Conservation (phyloP, 1,139 yeast species). For the Meyerozyma elateridarum region DNA sequence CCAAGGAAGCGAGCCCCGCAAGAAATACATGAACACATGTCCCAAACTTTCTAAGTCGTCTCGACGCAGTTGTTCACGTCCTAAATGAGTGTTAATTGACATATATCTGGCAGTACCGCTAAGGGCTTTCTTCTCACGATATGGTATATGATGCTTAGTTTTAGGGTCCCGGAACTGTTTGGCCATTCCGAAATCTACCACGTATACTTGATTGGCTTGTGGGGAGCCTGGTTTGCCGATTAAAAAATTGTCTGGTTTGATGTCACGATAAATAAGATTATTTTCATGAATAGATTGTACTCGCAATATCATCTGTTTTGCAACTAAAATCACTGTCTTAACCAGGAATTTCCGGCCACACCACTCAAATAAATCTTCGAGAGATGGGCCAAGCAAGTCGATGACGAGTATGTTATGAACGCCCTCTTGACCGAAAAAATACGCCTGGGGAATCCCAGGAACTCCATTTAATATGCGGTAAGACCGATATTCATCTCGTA, state of each 20-base stretch:
- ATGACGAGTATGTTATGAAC: conserved; percentile 89
- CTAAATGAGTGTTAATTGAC: conserved; percentile 63
- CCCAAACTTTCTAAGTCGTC: conserved; percentile 62
- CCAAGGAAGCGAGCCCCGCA: conserved; percentile 73
- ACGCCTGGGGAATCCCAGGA: conserved; percentile 88
- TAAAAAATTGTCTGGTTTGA: conserved; percentile 91
- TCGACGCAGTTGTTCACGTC: conserved; percentile 61
- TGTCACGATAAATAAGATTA: conserved; percentile 88
- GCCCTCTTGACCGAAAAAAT: conserved; percentile 97
- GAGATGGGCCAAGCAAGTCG: conserved; percentile 89
- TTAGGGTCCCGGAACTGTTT: conserved; percentile 61
- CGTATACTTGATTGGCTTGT: conserved; percentile 51
- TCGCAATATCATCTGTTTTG: conserved; percentile 85
- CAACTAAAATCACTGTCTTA: conserved; percentile 86
- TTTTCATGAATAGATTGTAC: conserved; percentile 87
- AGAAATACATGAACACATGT: conserved; percentile 59
- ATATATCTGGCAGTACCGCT: conserved; percentile 65
- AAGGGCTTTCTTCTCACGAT: conserved; percentile 57
- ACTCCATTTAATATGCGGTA: conserved; percentile 79
- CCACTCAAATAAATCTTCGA: conserved; percentile 97
- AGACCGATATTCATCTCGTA: conserved; percentile 91
- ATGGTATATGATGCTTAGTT: conserved; percentile 56
- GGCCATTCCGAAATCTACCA: conserved; percentile 75
- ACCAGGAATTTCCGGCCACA: conserved; percentile 87
- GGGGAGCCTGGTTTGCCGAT: conserved; percentile 60